phyloP scores from a whole-genome alignment of 2,329 filamentous ascomycete genomes.

The Dryadomyces quercus-mongolicae region DNA sequence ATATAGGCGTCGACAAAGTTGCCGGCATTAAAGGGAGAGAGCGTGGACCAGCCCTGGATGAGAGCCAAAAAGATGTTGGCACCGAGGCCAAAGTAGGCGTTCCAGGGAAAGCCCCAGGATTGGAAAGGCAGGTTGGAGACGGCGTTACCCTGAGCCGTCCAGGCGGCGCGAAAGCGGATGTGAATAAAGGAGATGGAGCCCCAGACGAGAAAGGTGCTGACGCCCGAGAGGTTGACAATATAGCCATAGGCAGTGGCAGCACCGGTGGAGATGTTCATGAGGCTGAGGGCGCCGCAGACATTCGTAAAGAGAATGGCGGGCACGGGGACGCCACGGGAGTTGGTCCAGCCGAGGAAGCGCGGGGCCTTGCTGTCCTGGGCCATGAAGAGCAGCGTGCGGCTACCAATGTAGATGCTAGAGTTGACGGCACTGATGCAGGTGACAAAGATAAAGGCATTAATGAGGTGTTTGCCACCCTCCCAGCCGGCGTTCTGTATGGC shows the following conservation, averaged over 20 bases:
- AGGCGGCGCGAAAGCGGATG: slow-evolving; percentile 57
- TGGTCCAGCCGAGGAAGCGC: slow-evolving; percentile 54
- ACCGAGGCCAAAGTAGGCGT: slow-evolving; percentile 44
- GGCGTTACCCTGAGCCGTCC: slow-evolving; percentile 43
- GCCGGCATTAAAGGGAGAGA: slow-evolving; percentile 44
- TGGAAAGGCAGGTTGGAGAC: slow-evolving; percentile 42
- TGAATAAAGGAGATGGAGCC: slow-evolving; percentile 58
- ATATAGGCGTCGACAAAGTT: slow-evolving; percentile 55
- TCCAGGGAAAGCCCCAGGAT: slow-evolving; percentile 42
- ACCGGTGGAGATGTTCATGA: slow-evolving; percentile 61
- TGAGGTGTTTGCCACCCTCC: slow-evolving; percentile 59
- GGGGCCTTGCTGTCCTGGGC: slow-evolving; percentile 63
- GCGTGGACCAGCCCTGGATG: slow-evolving; percentile 48
- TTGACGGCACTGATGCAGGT: slow-evolving; percentile 64
- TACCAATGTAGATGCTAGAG: slow-evolving; percentile 65
- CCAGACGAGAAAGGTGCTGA: slow-evolving; percentile 64
- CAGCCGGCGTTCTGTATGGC: slow-evolving; percentile 65
- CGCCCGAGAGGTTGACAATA: slow-evolving; percentile 58
- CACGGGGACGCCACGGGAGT: slow-evolving; percentile 48
- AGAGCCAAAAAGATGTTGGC: slow-evolving; percentile 48
- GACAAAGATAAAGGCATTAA: slow-evolving; percentile 66
- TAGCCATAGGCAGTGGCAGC: slow-evolving; percentile 53
- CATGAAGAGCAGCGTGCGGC: slow-evolving; percentile 64
- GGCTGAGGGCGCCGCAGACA: slow-evolving; percentile 55
- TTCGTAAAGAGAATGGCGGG: slow-evolving; percentile 57